phyloP scores from a whole-genome alignment of 768 basidiomycete species.

The Peribolospora baueri region DNA sequence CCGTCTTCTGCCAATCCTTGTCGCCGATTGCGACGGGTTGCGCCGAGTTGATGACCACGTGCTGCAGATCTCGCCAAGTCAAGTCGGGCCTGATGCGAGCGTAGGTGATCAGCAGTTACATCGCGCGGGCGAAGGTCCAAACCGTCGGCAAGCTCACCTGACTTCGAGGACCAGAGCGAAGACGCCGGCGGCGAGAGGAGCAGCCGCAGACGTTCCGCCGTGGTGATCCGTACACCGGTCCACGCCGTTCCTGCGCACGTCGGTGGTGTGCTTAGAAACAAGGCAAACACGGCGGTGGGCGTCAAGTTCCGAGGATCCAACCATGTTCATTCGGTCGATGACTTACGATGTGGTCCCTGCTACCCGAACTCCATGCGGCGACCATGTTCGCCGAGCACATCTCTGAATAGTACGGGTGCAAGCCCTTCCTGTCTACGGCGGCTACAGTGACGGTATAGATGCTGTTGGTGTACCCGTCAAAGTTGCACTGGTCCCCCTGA shows the following conservation, averaged over 20 bases:
- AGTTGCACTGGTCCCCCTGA: conserved; percentile 88
- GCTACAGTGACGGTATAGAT: conserved; percentile 90
- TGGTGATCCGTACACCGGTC: conserved; percentile 48
- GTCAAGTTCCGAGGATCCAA: not conserved
- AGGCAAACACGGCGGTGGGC: not conserved
- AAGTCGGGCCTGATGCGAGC: conserved; percentile 47
- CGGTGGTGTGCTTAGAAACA: conserved; percentile 59
- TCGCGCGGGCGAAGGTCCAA: not conserved
- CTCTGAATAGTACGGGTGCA: conserved; percentile 93
- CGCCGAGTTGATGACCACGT: conserved; percentile 56
- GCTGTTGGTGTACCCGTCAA: conserved; percentile 95
- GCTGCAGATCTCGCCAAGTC: conserved; percentile 87
- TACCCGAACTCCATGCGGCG: conserved; percentile 85
- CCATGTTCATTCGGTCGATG: not conserved
- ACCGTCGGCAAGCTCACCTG: conserved; percentile 29
- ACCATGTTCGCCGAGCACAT: conserved; percentile 93
- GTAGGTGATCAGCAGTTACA: conserved; percentile 1
- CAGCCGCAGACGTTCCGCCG: conserved; percentile 93
- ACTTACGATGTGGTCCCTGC: conserved; percentile 75
- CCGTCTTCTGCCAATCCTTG: conserved; percentile 76
- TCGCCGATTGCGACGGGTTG: conserved; percentile 40
- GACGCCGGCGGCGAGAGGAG: conserved; percentile 84
- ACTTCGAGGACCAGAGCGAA: conserved; percentile 71
- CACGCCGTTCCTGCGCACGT: conserved; percentile 43
- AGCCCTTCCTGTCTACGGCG: conserved; percentile 75